These are phyloP conservation scores for Coemansia biformis DNA, from an alignment of 192 early-diverging fungal species.

Conservation along the genomic window DNA sequence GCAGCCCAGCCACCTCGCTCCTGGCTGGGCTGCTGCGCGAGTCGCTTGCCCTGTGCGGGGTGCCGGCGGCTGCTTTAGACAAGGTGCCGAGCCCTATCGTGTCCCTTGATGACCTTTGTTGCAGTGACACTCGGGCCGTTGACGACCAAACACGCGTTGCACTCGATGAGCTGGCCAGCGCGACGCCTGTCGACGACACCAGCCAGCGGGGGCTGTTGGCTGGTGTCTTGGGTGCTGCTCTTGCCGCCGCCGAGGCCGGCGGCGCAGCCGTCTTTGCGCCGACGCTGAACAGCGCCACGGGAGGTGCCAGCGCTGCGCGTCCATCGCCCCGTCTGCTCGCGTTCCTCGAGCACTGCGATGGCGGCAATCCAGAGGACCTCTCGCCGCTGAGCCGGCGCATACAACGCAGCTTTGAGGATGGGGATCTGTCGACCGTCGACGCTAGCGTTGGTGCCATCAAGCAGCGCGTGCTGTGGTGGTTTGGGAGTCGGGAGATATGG, in stretches of 20 bases:
- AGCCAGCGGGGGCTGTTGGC: slow-evolving; percentile 2
- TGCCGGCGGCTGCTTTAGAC: background rate
- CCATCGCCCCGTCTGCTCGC: too few relatives aligned
- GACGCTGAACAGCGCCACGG: too few relatives aligned
- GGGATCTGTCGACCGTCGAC: slow-evolving; percentile 25
- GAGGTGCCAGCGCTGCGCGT: too few relatives aligned
- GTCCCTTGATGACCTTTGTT: background rate
- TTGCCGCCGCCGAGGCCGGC: slow-evolving; percentile 16
- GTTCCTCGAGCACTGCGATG: background rate
- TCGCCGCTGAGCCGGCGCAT: slow-evolving; percentile 22
- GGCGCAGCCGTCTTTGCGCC: slow-evolving; percentile 2
- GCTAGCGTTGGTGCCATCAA: slow-evolving; percentile 29
- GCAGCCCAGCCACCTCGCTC: background rate
- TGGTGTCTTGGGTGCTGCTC: slow-evolving; percentile 8
- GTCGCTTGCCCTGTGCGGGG: slow-evolving; percentile 8
- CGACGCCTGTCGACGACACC: background rate
- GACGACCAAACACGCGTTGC: background rate
- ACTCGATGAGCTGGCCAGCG: background rate
- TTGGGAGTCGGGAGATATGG: slow-evolving; percentile 36
- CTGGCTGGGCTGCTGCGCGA: slow-evolving; percentile 23
- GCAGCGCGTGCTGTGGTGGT: slow-evolving; percentile 21
- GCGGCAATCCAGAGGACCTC: slow-evolving; percentile 1
- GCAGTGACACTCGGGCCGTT: background rate
- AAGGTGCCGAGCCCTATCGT: background rate
- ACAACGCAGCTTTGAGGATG: slow-evolving; percentile 22